Evolutionary conservation across 306 rosid species (phyloP), one percentile per base, ranked within the genome.

Genomic region (Quercus mongolica): DNA sequence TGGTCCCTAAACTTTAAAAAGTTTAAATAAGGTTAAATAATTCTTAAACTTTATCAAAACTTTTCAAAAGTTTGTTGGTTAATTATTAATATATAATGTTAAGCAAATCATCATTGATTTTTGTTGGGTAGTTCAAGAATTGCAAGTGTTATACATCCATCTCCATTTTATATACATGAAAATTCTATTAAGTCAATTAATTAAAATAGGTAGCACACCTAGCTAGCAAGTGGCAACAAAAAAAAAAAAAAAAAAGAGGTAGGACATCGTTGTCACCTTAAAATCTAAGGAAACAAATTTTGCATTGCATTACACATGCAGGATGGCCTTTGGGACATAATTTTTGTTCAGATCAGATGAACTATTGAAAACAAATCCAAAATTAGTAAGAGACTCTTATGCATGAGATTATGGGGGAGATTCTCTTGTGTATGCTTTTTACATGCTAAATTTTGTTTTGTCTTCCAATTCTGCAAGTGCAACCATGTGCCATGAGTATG

Each of bases 181-280:
- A 18, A n/a, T 19, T 67, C 13, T 4, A 65, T 58, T 31, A 33
- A 13, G 17, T 46, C 81, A 76, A 33, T 46, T 35, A 76, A 33
- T 46, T 35, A 41, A 30, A 26, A 44, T 54, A 46, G 85, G 85
- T 73, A 55, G 73, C 68, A 20, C 79, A 77, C 57, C 82, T 41
- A 41, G 46, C 12, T 41, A 41, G 46, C 46, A 41, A 41, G 46
- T 8, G 2, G 46, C 12, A 41, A 38, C 20, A 30, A 12, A 35
- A 35, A 6, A 38, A 26, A 38, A 38, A 41, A 6, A 38, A 41
- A 41, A 28, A 31, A 26, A 12, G 14, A 20, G 85, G 82, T 77
- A 28, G 73, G 68, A 20, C 82, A 77, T 73, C 82, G 28, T 30
- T 65, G 33, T 77, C 85, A 28, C 5, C 52, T 13, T 64, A 30